phyloP scores from a whole-genome alignment of 2,329 filamentous ascomycete genomes.

The Periconia sp. region DNA sequence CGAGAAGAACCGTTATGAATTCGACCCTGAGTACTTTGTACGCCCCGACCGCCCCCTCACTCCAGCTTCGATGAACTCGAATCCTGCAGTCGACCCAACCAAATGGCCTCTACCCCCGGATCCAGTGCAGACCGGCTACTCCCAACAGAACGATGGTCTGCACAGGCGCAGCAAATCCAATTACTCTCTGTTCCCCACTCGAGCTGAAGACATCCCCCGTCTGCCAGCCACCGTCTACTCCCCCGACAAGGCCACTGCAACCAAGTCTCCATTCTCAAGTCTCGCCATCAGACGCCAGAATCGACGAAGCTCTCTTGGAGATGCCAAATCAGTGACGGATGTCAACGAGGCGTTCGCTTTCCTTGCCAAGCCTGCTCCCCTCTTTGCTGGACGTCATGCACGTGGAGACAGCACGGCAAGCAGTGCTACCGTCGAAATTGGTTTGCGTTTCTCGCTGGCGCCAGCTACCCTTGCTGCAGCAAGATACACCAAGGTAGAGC shows the following conservation, averaged over 20 bases:
- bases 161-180: constrained; percentile 32
- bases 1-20: constrained; percentile 41
- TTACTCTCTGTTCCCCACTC: constrained; percentile 44
- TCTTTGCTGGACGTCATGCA: constrained; percentile 45
- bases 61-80: constrained; percentile 28
- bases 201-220: constrained; percentile 42
- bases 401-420: constrained; percentile 66
- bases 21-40: constrained; percentile 36
- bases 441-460: constrained; percentile 63
- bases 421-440: constrained; percentile 71
- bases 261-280: constrained; percentile 25
- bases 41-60: constrained; percentile 34
- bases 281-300: constrained; percentile 36
- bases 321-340: constrained; percentile 37
- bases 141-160: constrained; percentile 21
- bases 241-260: constrained; percentile 20
- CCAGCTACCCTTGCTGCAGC: constrained; percentile 40
- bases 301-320: constrained; percentile 28
- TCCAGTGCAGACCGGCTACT: constrained; percentile 18
- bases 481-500: constrained; percentile 26
- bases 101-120: constrained; percentile 42
- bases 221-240: constrained; percentile 44
- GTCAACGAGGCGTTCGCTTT: constrained; percentile 40
- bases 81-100: constrained; percentile 33
- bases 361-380: constrained; percentile 41